Evolutionary conservation across 306 rosid genomes (phyloP).

Genomic region (Hylodesmum podocarpum): DNA sequence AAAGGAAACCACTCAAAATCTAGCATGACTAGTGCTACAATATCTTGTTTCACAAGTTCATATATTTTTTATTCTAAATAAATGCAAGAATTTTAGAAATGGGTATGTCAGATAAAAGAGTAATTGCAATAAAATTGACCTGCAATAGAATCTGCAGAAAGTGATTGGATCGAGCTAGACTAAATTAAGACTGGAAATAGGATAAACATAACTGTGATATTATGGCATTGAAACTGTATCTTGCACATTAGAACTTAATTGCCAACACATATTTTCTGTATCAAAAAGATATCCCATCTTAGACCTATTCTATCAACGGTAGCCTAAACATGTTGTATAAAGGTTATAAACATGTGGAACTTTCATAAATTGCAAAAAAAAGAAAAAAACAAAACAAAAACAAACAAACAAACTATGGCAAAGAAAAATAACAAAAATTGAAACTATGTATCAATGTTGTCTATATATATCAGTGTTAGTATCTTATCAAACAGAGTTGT

Average conservation of each 20-base stretch:
- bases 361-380: background rate
- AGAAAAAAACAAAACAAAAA: too few relatives aligned
- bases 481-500: background rate
- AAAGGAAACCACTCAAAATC: conserved; percentile 24
- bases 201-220: background rate
- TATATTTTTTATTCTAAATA: conserved; percentile 9
- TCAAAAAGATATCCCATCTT: background rate
- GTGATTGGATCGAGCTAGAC: background rate
- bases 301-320: background rate
- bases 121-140: background rate
- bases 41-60: background rate
- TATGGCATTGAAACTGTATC: background rate
- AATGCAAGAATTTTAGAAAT: background rate
- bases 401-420: background rate
- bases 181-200: background rate
- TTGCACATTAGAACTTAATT: background rate
- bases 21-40: conserved; percentile 14
- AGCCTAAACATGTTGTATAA: background rate
- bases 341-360: background rate
- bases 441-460: background rate
- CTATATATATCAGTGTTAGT: background rate
- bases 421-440: background rate
- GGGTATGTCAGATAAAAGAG: conserved; percentile 1
- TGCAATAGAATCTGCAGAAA: background rate
- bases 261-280: background rate